Conservation (phyloP, 2,329 filamentous ascomycete species). For the Exserohilum rostratum region DNA sequence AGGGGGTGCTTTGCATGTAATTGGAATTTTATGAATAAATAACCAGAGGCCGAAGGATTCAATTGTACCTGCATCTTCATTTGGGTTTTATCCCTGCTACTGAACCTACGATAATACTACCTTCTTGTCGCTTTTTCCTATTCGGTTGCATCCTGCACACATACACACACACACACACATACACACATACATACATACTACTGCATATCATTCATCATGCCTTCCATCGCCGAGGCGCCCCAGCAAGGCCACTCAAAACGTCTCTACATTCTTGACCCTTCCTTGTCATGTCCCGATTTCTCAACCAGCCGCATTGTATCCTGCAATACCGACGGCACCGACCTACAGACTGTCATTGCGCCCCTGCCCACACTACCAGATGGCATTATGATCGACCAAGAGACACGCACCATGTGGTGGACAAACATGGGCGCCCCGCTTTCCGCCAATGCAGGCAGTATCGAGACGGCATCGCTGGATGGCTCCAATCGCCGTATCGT, state of each 20-base stretch:
- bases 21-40: too few species aligned
- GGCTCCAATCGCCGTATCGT: background rate
- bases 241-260: background rate
- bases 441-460: background rate
- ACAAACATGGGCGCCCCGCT: background rate
- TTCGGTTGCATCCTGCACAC: too few species aligned
- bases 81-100: too few species aligned
- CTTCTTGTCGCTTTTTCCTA: too few species aligned
- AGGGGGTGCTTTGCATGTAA: too few species aligned
- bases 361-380: background rate
- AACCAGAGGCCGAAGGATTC: too few species aligned
- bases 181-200: background rate
- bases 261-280: background rate
- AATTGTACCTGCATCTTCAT: too few species aligned
- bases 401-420: background rate
- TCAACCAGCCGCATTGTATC: background rate
- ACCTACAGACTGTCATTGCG: background rate
- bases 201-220: background rate
- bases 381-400: background rate
- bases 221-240: background rate
- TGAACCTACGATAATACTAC: too few species aligned
- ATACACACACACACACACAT: background rate
- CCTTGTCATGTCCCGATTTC: background rate
- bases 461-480: background rate
- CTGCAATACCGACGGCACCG: background rate